Conservation (phyloP, 2,329 filamentous ascomycete genomes). For the Macroventuria anomochaeta region DNA sequence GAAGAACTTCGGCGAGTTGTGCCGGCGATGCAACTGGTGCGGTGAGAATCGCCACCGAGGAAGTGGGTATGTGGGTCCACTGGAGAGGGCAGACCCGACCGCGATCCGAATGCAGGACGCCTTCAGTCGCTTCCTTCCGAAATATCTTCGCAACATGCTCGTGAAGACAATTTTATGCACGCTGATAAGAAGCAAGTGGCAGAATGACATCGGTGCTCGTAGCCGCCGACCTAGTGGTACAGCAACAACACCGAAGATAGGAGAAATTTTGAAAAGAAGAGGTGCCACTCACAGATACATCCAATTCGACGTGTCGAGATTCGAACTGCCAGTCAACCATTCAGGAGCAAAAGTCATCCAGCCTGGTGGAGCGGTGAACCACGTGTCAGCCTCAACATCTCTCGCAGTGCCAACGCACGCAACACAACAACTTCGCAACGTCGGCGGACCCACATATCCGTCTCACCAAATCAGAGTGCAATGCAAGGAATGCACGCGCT, state of each 20-base stretch:
- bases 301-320: constrained; percentile 64
- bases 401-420: constrained; percentile 19
- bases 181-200: constrained; percentile 1
- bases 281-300: constrained; percentile 60
- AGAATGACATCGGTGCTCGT: not conserved
- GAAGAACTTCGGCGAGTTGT: not conserved
- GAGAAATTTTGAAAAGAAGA: not conserved
- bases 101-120: constrained; percentile 7
- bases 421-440: constrained; percentile 25
- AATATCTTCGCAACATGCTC: not conserved
- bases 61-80: constrained; percentile 7
- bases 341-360: constrained; percentile 72
- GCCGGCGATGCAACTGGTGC: not conserved
- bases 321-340: constrained; percentile 65
- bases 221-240: not conserved
- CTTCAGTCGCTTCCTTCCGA: not conserved
- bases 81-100: constrained; percentile 1
- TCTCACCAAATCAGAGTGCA: constrained; percentile 24
- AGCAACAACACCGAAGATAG: constrained; percentile 1
- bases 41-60: constrained; percentile 18
- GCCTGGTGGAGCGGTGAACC: constrained; percentile 48
- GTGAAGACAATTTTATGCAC: not conserved
- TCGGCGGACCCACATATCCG: constrained; percentile 28
- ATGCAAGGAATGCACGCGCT: constrained; percentile 19
- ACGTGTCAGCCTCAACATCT: constrained; percentile 47